phyloP scores from a whole-genome alignment of 1,284 basidiomycete species.

The Flammula alnicola region DNA sequence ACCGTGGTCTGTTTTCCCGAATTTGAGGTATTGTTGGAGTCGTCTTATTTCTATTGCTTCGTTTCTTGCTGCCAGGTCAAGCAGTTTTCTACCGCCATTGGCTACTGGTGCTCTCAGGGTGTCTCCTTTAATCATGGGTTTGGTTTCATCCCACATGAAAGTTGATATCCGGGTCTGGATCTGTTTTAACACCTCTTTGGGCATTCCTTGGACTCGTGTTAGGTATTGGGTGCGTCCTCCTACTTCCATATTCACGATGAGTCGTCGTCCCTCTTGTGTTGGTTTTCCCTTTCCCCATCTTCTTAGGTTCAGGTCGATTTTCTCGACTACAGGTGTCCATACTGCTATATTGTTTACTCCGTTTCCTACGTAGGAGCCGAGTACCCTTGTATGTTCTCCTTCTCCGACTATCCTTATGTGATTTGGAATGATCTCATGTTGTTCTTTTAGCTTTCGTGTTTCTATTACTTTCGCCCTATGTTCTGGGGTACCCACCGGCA shows the following conservation, averaged over 20 bases:
- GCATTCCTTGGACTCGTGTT: conserved; percentile 38
- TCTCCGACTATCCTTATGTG: conserved; percentile 31
- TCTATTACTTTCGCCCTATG: conserved; percentile 13
- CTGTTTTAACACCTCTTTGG: conserved; percentile 24
- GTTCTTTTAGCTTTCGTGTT: conserved; percentile 12
- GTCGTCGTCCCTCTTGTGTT: conserved; percentile 27
- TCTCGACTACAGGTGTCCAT: too few relatives aligned
- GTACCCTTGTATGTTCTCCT: conserved; percentile 26
- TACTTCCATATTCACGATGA: conserved; percentile 30
- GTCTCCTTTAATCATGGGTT: conserved; percentile 20
- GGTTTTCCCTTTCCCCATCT: conserved; percentile 30
- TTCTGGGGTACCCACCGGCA: too few relatives aligned
- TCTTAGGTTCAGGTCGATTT: too few relatives aligned
- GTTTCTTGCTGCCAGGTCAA: conserved; percentile 25
- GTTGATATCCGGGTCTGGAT: too few relatives aligned
- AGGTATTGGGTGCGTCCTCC: conserved; percentile 36
- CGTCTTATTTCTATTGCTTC: conserved; percentile 27
- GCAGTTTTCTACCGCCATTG: conserved; percentile 23
- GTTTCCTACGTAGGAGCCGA: conserved; percentile 36
- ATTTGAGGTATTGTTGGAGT: conserved; percentile 16
- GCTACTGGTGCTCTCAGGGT: conserved; percentile 16
- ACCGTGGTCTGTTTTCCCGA: conserved; percentile 13
- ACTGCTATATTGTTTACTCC: conserved; percentile 16
- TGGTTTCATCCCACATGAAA: conserved; percentile 25
- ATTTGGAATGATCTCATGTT: conserved; percentile 8